Evolutionary conservation across 148 eudicot species (phyloP).

Genomic region (Silene latifolia): DNA sequence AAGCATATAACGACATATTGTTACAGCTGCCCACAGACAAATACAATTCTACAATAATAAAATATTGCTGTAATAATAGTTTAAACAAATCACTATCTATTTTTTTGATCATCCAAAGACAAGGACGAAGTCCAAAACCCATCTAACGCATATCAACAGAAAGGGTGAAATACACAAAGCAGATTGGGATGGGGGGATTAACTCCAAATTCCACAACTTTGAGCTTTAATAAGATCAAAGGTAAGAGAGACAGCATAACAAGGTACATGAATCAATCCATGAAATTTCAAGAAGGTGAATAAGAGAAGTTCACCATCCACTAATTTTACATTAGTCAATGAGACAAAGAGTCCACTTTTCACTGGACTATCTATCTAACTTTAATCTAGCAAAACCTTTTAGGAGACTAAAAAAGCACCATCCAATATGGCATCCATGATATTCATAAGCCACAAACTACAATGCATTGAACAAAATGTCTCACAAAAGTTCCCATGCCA

Average conservation of each 20-base stretch:
- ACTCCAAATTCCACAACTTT: not conserved
- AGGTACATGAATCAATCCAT: not conserved
- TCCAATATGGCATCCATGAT: no score
- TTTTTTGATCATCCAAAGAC: not conserved
- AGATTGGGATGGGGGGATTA: not conserved
- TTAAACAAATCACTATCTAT: not conserved
- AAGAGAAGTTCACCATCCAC: not conserved
- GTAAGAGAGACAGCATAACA: not conserved
- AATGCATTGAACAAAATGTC: not conserved
- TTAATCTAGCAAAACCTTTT: not conserved
- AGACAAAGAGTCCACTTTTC: not conserved
- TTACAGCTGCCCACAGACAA: not conserved
- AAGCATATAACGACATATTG: slow-evolving; percentile 8
- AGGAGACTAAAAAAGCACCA: not conserved
- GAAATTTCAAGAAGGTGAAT: not conserved
- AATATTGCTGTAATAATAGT: not conserved
- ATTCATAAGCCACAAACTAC: not conserved
- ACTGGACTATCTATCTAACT: not conserved
- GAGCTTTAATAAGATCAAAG: not conserved
- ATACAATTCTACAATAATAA: not conserved
- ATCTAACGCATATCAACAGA: not conserved
- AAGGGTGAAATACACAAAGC: not conserved
- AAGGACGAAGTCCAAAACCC: not conserved
- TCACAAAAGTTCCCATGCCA: not conserved
- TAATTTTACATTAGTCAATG: not conserved